phyloP scores from a whole-genome alignment of 2,329 filamentous ascomycete genomes.

The Scedosporium minutisporum region DNA sequence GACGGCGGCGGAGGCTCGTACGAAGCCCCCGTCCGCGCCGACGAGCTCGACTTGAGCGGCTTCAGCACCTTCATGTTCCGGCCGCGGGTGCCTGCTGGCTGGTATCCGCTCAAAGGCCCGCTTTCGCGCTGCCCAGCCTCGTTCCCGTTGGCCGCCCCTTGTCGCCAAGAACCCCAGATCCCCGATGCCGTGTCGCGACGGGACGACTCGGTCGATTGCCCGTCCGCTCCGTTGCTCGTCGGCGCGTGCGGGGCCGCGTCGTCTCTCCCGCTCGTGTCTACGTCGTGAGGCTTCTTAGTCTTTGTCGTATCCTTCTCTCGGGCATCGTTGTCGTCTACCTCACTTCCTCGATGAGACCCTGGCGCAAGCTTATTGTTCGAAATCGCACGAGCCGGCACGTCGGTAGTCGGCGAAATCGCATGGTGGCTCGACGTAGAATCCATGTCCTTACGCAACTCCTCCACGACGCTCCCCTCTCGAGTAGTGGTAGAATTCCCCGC shows the following conservation, averaged over 20 bases:
- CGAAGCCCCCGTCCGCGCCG: slow-evolving; percentile 37
- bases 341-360: not conserved
- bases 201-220: slow-evolving; percentile 18
- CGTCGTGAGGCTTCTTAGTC: not conserved
- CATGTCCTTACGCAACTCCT: not conserved
- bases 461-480: slow-evolving; percentile 23
- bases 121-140: slow-evolving; percentile 46
- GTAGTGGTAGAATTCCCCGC: slow-evolving; percentile 11
- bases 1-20: slow-evolving; percentile 36
- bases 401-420: slow-evolving; percentile 8
- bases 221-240: slow-evolving; percentile 19
- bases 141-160: slow-evolving; percentile 34
- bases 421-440: not conserved
- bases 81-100: slow-evolving; percentile 51
- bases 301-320: slow-evolving; percentile 1
- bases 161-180: slow-evolving; percentile 66
- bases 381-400: slow-evolving; percentile 1
- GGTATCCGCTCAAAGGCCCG: slow-evolving; percentile 54
- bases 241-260: slow-evolving; percentile 9
- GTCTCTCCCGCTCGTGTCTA: not conserved
- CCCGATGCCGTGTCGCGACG: slow-evolving; percentile 41
- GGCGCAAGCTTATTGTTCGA: slow-evolving; percentile 1
- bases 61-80: slow-evolving; percentile 87
- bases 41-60: slow-evolving; percentile 57
- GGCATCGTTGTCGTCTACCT: not conserved